phyloP scores from a whole-genome alignment of 257 asterid genomes.

The Galeopsis tetrahit region DNA sequence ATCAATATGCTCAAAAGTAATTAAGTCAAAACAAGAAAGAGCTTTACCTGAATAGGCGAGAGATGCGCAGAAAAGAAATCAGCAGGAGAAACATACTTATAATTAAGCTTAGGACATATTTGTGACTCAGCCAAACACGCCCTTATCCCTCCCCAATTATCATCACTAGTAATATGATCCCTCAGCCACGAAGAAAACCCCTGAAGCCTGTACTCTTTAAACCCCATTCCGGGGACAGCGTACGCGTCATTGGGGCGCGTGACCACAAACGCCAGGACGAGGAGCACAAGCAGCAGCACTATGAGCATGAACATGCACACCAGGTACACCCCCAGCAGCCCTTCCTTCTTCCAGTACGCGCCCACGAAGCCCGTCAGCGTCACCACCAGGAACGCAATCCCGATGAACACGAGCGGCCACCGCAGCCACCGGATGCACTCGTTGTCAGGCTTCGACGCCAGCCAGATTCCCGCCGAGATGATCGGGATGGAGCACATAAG shows the following conservation, averaged over 20 bases:
- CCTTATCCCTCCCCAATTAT: conserved; percentile 81
- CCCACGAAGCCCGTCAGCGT: conserved; percentile 81
- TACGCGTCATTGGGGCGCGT: conserved; percentile 77
- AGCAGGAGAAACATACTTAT: conserved; percentile 53
- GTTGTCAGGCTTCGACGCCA: conserved; percentile 89
- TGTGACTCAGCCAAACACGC: conserved; percentile 79
- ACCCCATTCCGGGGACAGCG: conserved; percentile 58
- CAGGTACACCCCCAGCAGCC: conserved; percentile 72
- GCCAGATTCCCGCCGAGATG: conserved; percentile 86
- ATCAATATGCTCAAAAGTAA: too few species aligned
- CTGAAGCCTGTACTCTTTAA: conserved; percentile 64
- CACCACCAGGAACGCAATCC: conserved; percentile 65
- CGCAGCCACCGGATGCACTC: conserved; percentile 98
- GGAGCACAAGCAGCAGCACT: conserved; percentile 59
- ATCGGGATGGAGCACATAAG: conserved; percentile 91
- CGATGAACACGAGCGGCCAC: conserved; percentile 87
- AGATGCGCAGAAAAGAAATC: conserved; percentile 80
- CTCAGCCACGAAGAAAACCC: conserved; percentile 82
- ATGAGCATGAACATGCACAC: conserved; percentile 92
- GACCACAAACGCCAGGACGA: conserved; percentile 82
- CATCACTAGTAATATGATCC: conserved; percentile 62
- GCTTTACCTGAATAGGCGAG: conserved; percentile 77
- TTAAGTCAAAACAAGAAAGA: background rate
- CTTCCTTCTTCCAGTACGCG: conserved; percentile 83
- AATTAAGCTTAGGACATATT: conserved; percentile 60